These are phyloP conservation scores for Colletotrichum paranaense DNA, from an alignment of 2,329 filamentous ascomycete species.

Conservation along the genomic window DNA sequence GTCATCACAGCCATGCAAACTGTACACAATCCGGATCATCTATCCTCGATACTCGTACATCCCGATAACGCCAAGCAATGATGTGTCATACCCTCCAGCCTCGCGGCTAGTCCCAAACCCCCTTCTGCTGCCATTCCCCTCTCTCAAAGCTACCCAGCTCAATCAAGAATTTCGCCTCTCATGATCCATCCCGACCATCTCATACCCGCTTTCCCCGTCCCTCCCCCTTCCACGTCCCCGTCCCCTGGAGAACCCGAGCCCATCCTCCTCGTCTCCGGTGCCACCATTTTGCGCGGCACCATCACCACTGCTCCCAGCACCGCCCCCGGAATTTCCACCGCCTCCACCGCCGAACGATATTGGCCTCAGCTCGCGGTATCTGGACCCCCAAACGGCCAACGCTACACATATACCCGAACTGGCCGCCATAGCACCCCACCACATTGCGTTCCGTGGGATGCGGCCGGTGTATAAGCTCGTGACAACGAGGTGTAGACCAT, in stretches of 20 bases:
- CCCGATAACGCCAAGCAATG: constrained; percentile 49
- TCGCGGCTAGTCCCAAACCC: background rate
- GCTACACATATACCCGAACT: constrained; percentile 61
- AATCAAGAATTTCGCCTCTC: constrained; percentile 39
- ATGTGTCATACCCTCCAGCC: constrained; percentile 14
- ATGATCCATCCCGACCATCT: constrained; percentile 69
- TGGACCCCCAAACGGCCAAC: constrained; percentile 90
- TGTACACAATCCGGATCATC: background rate
- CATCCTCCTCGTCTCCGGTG: constrained; percentile 52
- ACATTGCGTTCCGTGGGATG: constrained; percentile 82
- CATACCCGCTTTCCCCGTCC: constrained; percentile 70
- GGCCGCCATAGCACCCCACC: constrained; percentile 77
- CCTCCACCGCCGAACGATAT: constrained; percentile 81
- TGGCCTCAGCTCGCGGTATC: constrained; percentile 87
- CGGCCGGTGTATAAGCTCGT: constrained; percentile 82
- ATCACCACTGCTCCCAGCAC: constrained; percentile 37
- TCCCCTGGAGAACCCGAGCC: constrained; percentile 62
- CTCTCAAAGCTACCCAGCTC: background rate
- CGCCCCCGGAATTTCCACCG: constrained; percentile 38
- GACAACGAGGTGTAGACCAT: constrained; percentile 82
- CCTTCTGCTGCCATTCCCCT: background rate
- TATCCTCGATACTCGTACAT: constrained; percentile 25
- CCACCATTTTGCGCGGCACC: constrained; percentile 38
- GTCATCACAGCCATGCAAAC: background rate
- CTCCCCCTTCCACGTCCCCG: constrained; percentile 63